phyloP scores from a whole-genome alignment of 306 rosid genomes.

The Crotalaria pallida region DNA sequence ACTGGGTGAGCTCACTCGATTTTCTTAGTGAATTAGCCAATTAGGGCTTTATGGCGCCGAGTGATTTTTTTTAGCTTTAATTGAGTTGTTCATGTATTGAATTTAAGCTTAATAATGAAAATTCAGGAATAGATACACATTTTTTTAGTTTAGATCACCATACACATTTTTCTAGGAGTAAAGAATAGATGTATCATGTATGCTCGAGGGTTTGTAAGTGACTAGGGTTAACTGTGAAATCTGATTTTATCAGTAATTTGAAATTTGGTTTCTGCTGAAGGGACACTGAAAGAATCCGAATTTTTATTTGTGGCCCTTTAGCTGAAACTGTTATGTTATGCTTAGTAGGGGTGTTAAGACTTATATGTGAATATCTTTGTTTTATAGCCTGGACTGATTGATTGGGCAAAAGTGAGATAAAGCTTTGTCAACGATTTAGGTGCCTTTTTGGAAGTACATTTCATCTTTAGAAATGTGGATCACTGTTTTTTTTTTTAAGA shows the following conservation, averaged over 20 bases:
- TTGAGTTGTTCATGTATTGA: background rate
- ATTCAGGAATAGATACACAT: no score
- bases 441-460: constrained; percentile 3
- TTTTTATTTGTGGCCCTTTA: background rate
- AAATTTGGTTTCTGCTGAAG: background rate
- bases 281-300: background rate
- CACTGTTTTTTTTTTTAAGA: background rate
- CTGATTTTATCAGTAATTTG: background rate
- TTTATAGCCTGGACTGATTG: constrained; percentile 12
- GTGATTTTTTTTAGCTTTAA: background rate
- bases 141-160: no score
- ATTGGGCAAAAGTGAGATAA: background rate
- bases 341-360: background rate
- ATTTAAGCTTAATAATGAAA: constrained; percentile 10
- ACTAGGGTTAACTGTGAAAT: constrained; percentile 6
- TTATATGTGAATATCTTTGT: background rate
- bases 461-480: background rate
- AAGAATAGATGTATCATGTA: no score
- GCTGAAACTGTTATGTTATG: background rate
- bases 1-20: constrained; percentile 70
- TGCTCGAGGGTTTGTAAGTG: constrained; percentile 8
- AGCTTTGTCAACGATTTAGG: background rate
- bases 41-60: background rate
- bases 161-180: no score
- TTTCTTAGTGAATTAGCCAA: constrained; percentile 12